A percentile compares a stretch with the other conserved stretches of the same genome.
Conservation (phyloP, 1,284 basidiomycete species). For the Agaricales sp. region DNA sequence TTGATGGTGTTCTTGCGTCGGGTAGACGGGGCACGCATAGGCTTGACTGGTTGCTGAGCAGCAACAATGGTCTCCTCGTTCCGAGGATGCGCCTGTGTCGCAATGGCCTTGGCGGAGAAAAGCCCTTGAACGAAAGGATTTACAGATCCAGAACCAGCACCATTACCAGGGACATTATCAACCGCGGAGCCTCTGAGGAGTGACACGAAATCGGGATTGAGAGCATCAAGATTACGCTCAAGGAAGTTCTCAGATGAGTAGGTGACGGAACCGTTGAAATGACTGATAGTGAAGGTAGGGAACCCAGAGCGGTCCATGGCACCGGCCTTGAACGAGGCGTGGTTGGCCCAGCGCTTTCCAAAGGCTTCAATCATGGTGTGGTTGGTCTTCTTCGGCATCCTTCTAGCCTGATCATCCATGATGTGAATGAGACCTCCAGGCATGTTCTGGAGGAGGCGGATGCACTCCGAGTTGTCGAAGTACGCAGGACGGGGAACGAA, state of each 20-base stretch:
- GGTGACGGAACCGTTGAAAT: constrained; percentile 85
- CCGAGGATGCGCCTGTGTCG: constrained; percentile 82
- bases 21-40: constrained; percentile 86
- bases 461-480: constrained; percentile 88
- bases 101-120: constrained; percentile 82
- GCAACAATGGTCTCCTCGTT: constrained; percentile 93
- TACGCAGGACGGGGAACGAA: constrained; percentile 68
- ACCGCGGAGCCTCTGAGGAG: constrained; percentile 62
- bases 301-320: constrained; percentile 68
- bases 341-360: constrained; percentile 89
- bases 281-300: constrained; percentile 86
- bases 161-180: constrained; percentile 24
- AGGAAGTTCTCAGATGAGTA: constrained; percentile 89
- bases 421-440: constrained; percentile 93
- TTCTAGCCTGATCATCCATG: constrained; percentile 91
- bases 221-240: constrained; percentile 79
- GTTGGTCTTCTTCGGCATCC: constrained; percentile 85
- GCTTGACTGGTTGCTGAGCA: constrained; percentile 87
- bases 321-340: constrained; percentile 82
- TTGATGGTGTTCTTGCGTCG: constrained; percentile 67
- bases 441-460: constrained; percentile 78
- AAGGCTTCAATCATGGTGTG: constrained; percentile 93
- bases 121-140: constrained; percentile 89
- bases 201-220: constrained; percentile 90
- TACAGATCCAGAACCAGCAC: constrained; percentile 62